Conservation (phyloP, 495 filamentous ascomycete genomes). For the Aspergillus diversus region DNA sequence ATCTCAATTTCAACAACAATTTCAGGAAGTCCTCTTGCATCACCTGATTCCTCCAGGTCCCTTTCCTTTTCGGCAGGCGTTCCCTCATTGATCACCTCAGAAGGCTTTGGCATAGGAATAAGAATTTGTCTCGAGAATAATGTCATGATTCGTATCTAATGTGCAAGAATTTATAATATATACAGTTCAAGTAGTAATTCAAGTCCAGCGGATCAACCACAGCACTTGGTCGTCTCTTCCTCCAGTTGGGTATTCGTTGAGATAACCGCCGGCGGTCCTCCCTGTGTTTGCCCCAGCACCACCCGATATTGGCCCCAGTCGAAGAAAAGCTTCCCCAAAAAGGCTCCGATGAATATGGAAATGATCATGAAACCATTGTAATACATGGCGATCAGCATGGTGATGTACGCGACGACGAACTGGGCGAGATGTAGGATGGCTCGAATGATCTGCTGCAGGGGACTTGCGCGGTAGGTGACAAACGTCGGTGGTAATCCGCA, state of each 20-base stretch:
- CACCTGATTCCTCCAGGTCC: too few species aligned
- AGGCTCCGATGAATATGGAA: conserved; percentile 62
- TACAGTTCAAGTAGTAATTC: background rate
- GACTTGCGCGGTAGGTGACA: conserved; percentile 46
- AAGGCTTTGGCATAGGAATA: background rate
- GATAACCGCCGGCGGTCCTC: background rate
- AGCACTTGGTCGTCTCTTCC: conserved; percentile 33
- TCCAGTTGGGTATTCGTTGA: conserved; percentile 14
- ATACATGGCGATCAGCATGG: conserved; percentile 66
- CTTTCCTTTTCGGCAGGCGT: background rate
- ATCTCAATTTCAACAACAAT: too few species aligned
- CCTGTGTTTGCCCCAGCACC: conserved; percentile 20
- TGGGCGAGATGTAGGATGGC: conserved; percentile 62
- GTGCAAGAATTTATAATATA: background rate
- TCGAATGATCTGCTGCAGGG: conserved; percentile 60
- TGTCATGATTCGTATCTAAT: background rate
- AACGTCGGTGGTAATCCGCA: conserved; percentile 21
- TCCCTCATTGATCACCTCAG: background rate
- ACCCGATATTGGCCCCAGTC: conserved; percentile 49
- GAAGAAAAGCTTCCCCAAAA: conserved; percentile 58
- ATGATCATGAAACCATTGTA: conserved; percentile 66
- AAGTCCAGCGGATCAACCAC: conserved; percentile 21
- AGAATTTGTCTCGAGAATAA: background rate
- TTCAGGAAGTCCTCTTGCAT: too few species aligned
- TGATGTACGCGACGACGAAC: conserved; percentile 67